Percentiles rank a stretch among this genome's conserved stretches.
These are phyloP conservation scores for Ganoderma resinaceum DNA, from an alignment of 1,284 basidiomycete species.

Conservation along the genomic window DNA sequence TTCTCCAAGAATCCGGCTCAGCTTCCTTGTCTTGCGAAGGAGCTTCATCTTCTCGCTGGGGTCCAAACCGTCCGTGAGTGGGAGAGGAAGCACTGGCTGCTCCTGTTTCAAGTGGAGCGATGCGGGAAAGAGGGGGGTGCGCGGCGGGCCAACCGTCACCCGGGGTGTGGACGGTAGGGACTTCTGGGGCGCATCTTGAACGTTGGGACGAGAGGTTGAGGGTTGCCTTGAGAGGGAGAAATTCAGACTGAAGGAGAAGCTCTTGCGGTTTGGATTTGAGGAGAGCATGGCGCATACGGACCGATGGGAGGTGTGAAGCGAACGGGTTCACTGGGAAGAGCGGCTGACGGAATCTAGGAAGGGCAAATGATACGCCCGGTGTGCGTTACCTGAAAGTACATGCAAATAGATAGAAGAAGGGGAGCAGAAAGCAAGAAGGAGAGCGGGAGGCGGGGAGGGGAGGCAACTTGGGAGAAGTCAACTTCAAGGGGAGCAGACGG, in stretches of 20 bases:
- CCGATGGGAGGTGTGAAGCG: neutral
- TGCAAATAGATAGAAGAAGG: slow-evolving; percentile 14
- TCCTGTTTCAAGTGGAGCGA: slow-evolving; percentile 26
- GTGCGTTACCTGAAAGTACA: slow-evolving; percentile 18
- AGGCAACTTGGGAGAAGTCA: neutral
- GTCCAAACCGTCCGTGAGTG: slow-evolving; percentile 42
- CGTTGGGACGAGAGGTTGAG: slow-evolving; percentile 14
- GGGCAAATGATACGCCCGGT: slow-evolving; percentile 20
- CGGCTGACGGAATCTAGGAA: slow-evolving; percentile 23
- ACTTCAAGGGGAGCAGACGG: neutral
- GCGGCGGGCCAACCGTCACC: slow-evolving; percentile 18
- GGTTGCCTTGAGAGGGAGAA: slow-evolving; percentile 25
- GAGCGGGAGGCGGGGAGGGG: neutral
- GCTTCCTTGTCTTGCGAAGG: slow-evolving; percentile 50
- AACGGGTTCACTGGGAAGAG: neutral
- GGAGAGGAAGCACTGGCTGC: slow-evolving; percentile 39
- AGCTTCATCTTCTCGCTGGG: slow-evolving; percentile 46
- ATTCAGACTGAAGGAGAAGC: slow-evolving; percentile 27
- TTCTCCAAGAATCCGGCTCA: slow-evolving; percentile 51
- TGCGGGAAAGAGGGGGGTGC: slow-evolving; percentile 22
- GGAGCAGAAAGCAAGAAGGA: slow-evolving; percentile 12
- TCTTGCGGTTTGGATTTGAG: slow-evolving; percentile 28
- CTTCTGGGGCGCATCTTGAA: slow-evolving; percentile 9
- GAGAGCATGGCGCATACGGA: slow-evolving; percentile 18
- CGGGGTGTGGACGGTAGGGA: slow-evolving; percentile 18